Evolutionary conservation across 2,329 filamentous ascomycete genomes (phyloP).

Genomic region (Scedosporium aurantiacum): DNA sequence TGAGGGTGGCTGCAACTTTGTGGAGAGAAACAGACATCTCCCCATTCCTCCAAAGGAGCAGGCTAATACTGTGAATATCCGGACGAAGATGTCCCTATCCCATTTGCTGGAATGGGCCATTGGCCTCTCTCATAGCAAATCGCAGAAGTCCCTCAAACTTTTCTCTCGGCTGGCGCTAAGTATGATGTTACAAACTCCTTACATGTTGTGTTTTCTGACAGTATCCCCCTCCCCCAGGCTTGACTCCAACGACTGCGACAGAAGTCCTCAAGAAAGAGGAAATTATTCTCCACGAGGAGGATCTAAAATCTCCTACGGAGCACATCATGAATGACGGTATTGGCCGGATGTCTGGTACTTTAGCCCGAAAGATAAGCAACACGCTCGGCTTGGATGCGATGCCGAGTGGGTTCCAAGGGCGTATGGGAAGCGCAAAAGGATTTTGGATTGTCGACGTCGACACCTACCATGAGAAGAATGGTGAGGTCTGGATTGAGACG

Average conservation of each 20-base stretch:
- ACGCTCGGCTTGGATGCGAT: constrained; percentile 38
- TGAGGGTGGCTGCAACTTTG: constrained; percentile 34
- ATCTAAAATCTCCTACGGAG: constrained; percentile 27
- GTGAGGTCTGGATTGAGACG: constrained; percentile 53
- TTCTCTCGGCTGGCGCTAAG: constrained; percentile 47
- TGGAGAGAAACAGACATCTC: background rate
- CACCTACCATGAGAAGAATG: constrained; percentile 19
- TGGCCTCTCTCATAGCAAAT: constrained; percentile 29
- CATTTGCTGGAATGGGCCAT: constrained; percentile 43
- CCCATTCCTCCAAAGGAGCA: constrained; percentile 14
- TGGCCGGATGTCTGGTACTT: constrained; percentile 48
- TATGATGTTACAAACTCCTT: constrained; percentile 17
- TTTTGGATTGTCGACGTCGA: constrained; percentile 56
- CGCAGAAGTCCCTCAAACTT: constrained; percentile 40
- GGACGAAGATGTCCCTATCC: constrained; percentile 24
- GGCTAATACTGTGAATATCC: constrained; percentile 11
- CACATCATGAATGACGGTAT: constrained; percentile 59
- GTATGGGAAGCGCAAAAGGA: constrained; percentile 64
- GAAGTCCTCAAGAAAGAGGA: constrained; percentile 33
- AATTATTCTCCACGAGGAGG: constrained; percentile 26
- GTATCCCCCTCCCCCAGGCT: constrained; percentile 24
- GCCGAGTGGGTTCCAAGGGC: constrained; percentile 56
- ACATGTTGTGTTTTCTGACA: constrained; percentile 14
- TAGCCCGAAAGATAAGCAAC: constrained; percentile 42
- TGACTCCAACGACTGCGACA: constrained; percentile 39